phyloP scores from a whole-genome alignment of 1,284 basidiomycete genomes.

The Tilletiaria anomala region DNA sequence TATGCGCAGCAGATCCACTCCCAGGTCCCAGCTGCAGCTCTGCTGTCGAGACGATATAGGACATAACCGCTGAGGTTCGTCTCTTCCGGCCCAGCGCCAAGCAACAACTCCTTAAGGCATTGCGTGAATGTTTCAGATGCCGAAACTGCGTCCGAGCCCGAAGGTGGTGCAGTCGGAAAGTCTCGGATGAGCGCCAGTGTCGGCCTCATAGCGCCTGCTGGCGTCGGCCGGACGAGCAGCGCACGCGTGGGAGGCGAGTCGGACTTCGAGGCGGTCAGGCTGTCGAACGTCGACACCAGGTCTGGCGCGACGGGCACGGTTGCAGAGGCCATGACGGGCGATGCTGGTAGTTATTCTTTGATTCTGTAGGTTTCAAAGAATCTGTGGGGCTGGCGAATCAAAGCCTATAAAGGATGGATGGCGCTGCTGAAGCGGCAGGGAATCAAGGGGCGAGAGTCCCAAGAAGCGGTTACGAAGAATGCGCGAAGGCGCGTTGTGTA shows the following conservation, averaged over 20 bases:
- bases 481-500: no score
- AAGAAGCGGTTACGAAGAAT: no score
- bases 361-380: no score
- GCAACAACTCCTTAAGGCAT: slow-evolving; percentile 20
- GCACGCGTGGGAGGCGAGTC: not conserved
- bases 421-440: no score
- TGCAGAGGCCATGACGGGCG: no score
- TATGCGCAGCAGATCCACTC: slow-evolving; percentile 30
- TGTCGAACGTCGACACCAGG: not conserved
- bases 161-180: not conserved
- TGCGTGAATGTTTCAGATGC: no score
- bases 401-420: no score
- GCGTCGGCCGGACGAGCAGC: slow-evolving; percentile 1
- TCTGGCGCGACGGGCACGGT: not conserved
- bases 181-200: not conserved
- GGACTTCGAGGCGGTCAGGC: not conserved
- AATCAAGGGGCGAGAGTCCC: no score
- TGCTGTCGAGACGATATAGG: slow-evolving; percentile 23
- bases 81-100: slow-evolving; percentile 8
- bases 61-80: slow-evolving; percentile 24
- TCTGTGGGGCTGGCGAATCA: no score
- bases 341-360: no score
- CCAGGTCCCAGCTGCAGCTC: slow-evolving; percentile 22
- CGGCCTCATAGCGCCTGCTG: not conserved
- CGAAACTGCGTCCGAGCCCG: not conserved